Evolutionary conservation across 805 yeast species (phyloP).

Genomic region (Kuraishia cidri): DNA sequence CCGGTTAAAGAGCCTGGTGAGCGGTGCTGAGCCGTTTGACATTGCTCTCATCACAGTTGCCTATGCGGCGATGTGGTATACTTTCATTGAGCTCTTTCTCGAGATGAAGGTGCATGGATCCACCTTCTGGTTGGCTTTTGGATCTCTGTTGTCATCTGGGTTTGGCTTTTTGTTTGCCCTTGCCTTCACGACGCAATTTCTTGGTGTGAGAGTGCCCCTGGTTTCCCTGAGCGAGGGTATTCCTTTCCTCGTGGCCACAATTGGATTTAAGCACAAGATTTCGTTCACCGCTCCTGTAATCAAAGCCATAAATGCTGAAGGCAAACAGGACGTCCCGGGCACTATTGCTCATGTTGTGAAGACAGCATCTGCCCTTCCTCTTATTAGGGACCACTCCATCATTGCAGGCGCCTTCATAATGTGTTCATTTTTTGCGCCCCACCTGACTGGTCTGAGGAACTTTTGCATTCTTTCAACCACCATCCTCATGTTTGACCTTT

Average conservation of each 20-base stretch:
- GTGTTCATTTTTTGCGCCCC: constrained; percentile 57
- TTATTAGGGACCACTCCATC: constrained; percentile 68
- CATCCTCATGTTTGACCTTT: constrained; percentile 60
- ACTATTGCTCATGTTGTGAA: constrained; percentile 19
- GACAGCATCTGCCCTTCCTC: constrained; percentile 32
- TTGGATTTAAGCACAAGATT: constrained; percentile 86
- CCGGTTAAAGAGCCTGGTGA: constrained; percentile 35
- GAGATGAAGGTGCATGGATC: constrained; percentile 77
- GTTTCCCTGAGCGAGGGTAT: constrained; percentile 80
- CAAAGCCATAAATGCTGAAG: constrained; percentile 22
- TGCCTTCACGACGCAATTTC: constrained; percentile 44
- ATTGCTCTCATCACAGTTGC: constrained; percentile 72
- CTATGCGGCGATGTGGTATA: constrained; percentile 81
- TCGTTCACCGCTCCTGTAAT: constrained; percentile 56
- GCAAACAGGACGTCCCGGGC: constrained; percentile 18
- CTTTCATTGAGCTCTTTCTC: constrained; percentile 62
- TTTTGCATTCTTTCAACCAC: constrained; percentile 72
- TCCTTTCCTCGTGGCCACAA: constrained; percentile 85
- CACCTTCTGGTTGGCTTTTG: constrained; percentile 76
- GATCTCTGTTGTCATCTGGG: constrained; percentile 69
- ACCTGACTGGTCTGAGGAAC: constrained; percentile 65
- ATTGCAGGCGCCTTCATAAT: constrained; percentile 63
- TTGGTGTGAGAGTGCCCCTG: constrained; percentile 58
- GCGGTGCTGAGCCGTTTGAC: constrained; percentile 81
- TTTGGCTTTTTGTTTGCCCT: constrained; percentile 81